Percentiles rank a stretch among this genome's conserved stretches.
These are phyloP conservation scores for Collariella sp. DNA, from an alignment of 495 filamentous ascomycete genomes.

Conservation along the genomic window DNA sequence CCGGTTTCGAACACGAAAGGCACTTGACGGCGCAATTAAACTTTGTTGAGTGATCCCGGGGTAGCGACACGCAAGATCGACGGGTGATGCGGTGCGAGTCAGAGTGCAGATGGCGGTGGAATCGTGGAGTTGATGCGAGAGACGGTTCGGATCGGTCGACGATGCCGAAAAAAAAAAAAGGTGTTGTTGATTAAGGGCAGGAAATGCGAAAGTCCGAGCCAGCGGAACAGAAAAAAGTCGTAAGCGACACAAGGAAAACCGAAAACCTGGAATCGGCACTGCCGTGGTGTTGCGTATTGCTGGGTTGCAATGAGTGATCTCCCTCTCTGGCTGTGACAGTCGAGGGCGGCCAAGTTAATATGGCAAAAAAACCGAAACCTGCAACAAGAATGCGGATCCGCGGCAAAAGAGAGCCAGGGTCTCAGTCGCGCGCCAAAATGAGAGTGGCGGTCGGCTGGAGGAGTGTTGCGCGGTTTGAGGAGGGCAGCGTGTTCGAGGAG, in stretches of 20 bases:
- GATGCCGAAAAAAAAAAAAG: slow-evolving; percentile 8
- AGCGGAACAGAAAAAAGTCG: slow-evolving; percentile 6
- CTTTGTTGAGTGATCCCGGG: slow-evolving; percentile 1
- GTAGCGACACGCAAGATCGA: slow-evolving; percentile 6
- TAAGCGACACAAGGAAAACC: neutral
- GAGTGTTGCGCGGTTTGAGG: slow-evolving; percentile 9
- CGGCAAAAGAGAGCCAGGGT: slow-evolving; percentile 9
- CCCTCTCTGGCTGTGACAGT: too few species aligned
- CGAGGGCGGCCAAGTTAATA: slow-evolving; percentile 28
- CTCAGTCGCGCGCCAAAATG: slow-evolving; percentile 28
- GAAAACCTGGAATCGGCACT: slow-evolving; percentile 3
- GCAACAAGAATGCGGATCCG: slow-evolving; percentile 1
- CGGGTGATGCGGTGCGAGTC: slow-evolving; percentile 10
- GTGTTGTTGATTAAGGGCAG: slow-evolving; percentile 1
- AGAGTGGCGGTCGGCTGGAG: slow-evolving; percentile 10
- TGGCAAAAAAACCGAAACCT: too few species aligned
- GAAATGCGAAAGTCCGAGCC: slow-evolving; percentile 3
- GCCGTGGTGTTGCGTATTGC: neutral
- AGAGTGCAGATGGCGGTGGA: slow-evolving; percentile 4
- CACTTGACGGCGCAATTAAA: slow-evolving; percentile 5
- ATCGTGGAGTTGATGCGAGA: neutral
- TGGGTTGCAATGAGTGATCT: too few species aligned
- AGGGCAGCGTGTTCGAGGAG: slow-evolving; percentile 29
- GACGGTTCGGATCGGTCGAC: slow-evolving; percentile 10
- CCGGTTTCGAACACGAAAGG: neutral